Evolutionary conservation across 805 yeast species (phyloP), one percentile per base, ranked within the genome.

Genomic region (Saccharomycopsis schoenii): DNA sequence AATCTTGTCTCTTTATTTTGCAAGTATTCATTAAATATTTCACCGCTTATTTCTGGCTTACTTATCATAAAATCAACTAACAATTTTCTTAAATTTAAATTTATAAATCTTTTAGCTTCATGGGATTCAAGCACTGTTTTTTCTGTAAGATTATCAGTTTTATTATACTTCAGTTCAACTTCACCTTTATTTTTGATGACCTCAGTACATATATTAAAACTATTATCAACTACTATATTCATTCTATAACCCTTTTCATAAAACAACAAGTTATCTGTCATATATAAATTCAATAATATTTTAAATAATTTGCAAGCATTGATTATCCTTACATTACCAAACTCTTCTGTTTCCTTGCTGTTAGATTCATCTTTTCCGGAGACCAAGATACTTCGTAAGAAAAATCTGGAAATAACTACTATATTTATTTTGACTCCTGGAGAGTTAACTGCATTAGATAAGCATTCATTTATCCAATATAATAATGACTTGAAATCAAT

Each of bases 381-480:
- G 1, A 47, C 34, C 25, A 61, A 34, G 14, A 59, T 15, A 10
- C 37, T n/a, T 41, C 60, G 60, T 54, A 62, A 54, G 21, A 62
- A 59, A 40, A 24, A 56, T 39, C 62, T 52, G 3, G 64, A 60
- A 21, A 50, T 39, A 29, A 62, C 17, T 15, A 63, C 65, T 15
- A 63, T 29, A 17, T 61, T 62, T 21, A 59, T 63, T 17, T 55
- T 12, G 14, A 61, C 41, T 25, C 65, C 65, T 14, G 65, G 60
- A n/a, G 64, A 61, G 39, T 63, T 63, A n/a, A 63, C 41, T n/a
- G 65, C 65, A 51, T 57, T 64, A 21, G 64, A 57, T 19, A 63
- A 39, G 17, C 59, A 56, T 43, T 61, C 57, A 51, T 63, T 63
- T 25, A 61, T 29, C 65, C 65, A 63, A 36, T 21, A 58, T 24